phyloP scores from a whole-genome alignment of 2,329 filamentous ascomycete genomes.

The Pezicula radicicola region DNA sequence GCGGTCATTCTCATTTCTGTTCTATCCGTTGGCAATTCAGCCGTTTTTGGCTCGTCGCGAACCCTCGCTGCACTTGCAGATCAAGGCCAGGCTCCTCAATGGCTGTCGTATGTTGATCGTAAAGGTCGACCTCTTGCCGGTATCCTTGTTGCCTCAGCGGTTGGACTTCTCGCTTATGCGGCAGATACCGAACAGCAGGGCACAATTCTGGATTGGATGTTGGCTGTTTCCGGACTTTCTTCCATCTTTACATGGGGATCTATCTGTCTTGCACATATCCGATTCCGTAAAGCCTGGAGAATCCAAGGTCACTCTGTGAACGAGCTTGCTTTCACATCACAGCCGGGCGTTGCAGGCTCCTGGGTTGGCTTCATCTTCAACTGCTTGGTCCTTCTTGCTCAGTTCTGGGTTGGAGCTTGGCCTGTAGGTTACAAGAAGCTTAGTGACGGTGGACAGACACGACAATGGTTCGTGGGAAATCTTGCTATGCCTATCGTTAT shows the following conservation, averaged over 20 bases:
- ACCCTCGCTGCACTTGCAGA: conserved; percentile 88
- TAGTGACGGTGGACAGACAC: conserved; percentile 43
- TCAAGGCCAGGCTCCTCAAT: conserved; percentile 74
- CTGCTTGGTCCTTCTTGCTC: conserved; percentile 69
- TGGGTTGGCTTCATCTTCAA: conserved; percentile 80
- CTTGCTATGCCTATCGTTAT: conserved; percentile 68
- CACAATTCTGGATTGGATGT: conserved; percentile 75
- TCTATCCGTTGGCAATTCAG: conserved; percentile 86
- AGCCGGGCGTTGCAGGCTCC: conserved; percentile 75
- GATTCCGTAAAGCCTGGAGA: conserved; percentile 81
- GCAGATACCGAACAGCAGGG: conserved; percentile 54
- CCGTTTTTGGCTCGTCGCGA: conserved; percentile 86
- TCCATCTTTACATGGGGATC: conserved; percentile 78
- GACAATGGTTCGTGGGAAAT: conserved; percentile 72
- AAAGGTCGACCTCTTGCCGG: conserved; percentile 76
- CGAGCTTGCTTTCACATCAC: conserved; percentile 78
- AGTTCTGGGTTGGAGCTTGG: conserved; percentile 85
- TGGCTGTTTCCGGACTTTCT: conserved; percentile 69
- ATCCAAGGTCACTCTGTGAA: conserved; percentile 64
- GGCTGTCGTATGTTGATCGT: conserved; percentile 79
- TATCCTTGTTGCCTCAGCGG: conserved; percentile 61
- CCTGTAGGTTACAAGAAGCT: conserved; percentile 58
- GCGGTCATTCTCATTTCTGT: conserved; percentile 90
- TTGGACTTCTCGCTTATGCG: conserved; percentile 78
- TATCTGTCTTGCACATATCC: conserved; percentile 88